Evolutionary conservation across 2,329 filamentous ascomycete species (phyloP), one percentile per base, ranked within the genome.

Genomic region (Sclerotiophoma versabilis): DNA sequence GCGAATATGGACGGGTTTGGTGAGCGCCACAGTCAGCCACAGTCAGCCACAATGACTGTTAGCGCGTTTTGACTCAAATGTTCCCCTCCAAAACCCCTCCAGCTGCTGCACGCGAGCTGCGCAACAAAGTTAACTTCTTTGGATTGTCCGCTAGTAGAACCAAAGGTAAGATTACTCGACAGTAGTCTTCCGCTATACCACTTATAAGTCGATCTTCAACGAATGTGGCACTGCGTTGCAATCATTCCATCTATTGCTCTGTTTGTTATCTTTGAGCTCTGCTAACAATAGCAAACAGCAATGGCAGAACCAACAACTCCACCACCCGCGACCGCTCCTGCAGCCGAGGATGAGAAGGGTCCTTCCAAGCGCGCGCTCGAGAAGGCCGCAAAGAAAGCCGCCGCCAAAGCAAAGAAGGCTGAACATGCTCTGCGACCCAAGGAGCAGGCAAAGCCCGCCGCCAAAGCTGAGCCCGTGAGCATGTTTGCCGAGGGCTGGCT

Each of bases 401-500:
- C 76, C 8, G 76, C 77, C 26, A 74, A 74, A 49, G 69, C 69
- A 8, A 73, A 75, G 48, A 80, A 80, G 53, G 77, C 77, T 7
- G 72, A 76, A 55, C 74, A 76, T 53, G 76, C 77, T 29, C 61
- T 74, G 3, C 70, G 74, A 33, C 76, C 75, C 15, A 79, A 78
- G 20, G 68, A 75, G 52, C 73, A 76, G 37, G 38, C 71, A 7
- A 68, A 70, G 22, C 59, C 71, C 6, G 61, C 62, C 14, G 59
- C 68, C 23, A 70, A 64, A 42, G 60, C 60, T 20, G 64, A 65
- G 15, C 69, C 74, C 25, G 65, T 62, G 23, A 76, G 62, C 59
- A 75, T 80, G 34, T 82, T 82, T 71, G 74, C 76, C 36, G 76
- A 79, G 52, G 80, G 80, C 38, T 82, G 79, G 79, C 69, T 82